These are phyloP conservation scores for Fusarium sp. DNA, from an alignment of 2,329 filamentous ascomycete species.

Conservation along the genomic window DNA sequence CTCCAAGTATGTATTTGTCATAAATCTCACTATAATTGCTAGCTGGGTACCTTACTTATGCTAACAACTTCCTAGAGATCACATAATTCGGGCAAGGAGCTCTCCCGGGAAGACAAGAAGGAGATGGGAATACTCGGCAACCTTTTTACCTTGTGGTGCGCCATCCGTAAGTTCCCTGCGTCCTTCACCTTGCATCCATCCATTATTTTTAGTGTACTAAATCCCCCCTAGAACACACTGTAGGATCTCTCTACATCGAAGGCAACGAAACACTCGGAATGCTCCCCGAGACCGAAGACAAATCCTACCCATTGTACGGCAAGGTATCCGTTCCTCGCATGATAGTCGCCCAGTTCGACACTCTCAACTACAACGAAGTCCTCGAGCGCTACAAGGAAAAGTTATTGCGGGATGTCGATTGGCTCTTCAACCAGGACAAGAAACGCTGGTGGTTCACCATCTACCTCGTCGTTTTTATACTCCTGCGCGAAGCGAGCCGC, in stretches of 20 bases:
- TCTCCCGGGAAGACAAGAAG: conserved; percentile 26
- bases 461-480: conserved; percentile 58
- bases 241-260: conserved; percentile 59
- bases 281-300: conserved; percentile 51
- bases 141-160: conserved; percentile 62
- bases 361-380: conserved; percentile 55
- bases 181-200: neutral
- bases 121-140: conserved; percentile 56
- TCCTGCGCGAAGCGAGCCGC: conserved; percentile 58
- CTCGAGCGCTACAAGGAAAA: conserved; percentile 52
- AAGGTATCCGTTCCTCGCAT: conserved; percentile 60
- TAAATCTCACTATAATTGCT: neutral
- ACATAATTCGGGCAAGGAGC: neutral
- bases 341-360: conserved; percentile 62
- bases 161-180: conserved; percentile 58
- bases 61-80: conserved; percentile 6
- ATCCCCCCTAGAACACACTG: conserved; percentile 57
- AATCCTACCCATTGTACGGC: conserved; percentile 55
- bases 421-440: conserved; percentile 53
- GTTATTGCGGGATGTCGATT: conserved; percentile 55
- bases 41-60: neutral
- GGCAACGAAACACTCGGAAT: conserved; percentile 59
- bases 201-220: neutral
- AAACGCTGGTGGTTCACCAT: conserved; percentile 51
- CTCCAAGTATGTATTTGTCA: conserved; percentile 38